Evolutionary conservation across 2,329 filamentous ascomycete genomes (phyloP).

Genomic region (Ophiostoma sp.): DNA sequence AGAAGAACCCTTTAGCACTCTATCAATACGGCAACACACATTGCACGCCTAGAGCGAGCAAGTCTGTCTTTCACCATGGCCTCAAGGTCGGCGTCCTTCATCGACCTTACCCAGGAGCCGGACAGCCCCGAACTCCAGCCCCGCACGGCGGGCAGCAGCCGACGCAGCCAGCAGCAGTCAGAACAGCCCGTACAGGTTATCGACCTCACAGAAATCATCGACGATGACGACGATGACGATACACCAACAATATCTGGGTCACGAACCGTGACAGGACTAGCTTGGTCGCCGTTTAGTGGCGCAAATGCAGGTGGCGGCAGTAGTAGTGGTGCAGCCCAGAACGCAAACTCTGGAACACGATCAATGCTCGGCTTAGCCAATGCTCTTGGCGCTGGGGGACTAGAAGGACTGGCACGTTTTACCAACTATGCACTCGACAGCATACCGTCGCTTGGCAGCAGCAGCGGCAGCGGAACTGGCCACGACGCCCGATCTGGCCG

Average conservation of each 20-base stretch:
- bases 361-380: not conserved
- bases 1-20: too few species aligned
- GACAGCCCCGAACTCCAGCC: conserved; percentile 39
- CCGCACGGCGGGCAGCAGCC: not conserved
- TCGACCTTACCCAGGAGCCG: conserved; percentile 48
- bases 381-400: not conserved
- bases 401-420: not conserved
- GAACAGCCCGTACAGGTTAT: conserved; percentile 2
- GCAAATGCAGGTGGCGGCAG: not conserved
- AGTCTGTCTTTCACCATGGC: not conserved
- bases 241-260: not conserved
- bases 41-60: not conserved
- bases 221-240: conserved; percentile 1
- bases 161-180: not conserved
- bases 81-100: conserved; percentile 31
- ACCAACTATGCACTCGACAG: not conserved
- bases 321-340: not conserved
- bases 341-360: not conserved
- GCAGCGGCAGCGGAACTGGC: not conserved
- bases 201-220: conserved; percentile 18
- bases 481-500: not conserved
- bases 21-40: too few species aligned
- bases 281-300: too few species aligned
- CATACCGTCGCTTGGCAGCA: not conserved
- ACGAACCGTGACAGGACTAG: not conserved